Evolutionary conservation across 2,329 filamentous ascomycete species (phyloP).

Genomic region (Gremmenia infestans): DNA sequence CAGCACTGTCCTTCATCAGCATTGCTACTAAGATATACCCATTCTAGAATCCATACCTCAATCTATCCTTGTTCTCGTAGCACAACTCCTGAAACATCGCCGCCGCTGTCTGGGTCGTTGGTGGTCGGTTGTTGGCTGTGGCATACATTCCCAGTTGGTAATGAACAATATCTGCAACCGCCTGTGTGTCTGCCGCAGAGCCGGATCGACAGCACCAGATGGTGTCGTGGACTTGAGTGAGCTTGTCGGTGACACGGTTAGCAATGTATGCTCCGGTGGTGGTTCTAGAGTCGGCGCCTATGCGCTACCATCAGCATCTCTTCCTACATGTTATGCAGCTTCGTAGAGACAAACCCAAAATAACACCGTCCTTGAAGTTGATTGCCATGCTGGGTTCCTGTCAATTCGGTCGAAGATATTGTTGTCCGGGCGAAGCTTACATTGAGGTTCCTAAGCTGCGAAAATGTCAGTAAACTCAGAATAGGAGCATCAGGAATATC

Average conservation of each 20-base stretch:
- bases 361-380: constrained; percentile 97
- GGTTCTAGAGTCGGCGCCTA: constrained; percentile 90
- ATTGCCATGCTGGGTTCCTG: constrained; percentile 76
- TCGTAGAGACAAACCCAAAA: constrained; percentile 59
- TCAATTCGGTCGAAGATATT: constrained; percentile 23
- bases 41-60: constrained; percentile 61
- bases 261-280: constrained; percentile 98
- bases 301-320: constrained; percentile 11
- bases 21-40: not conserved
- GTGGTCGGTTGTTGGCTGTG: constrained; percentile 81
- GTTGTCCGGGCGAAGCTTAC: constrained; percentile 47
- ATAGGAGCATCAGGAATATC: constrained; percentile 33
- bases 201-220: constrained; percentile 99
- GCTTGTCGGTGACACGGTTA: constrained; percentile 98
- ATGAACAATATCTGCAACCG: constrained; percentile 95
- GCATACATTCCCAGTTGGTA: constrained; percentile 93
- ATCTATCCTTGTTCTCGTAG: constrained; percentile 91
- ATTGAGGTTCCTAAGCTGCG: constrained; percentile 91
- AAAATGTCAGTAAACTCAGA: constrained; percentile 14
- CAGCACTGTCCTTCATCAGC: constrained; percentile 57
- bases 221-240: constrained; percentile 96
- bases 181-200: constrained; percentile 95
- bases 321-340: not conserved
- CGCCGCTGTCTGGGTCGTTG: constrained; percentile 91
- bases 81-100: constrained; percentile 97